Conservation (phyloP, 129 eudicot species). For the Lonicera japonica region DNA sequence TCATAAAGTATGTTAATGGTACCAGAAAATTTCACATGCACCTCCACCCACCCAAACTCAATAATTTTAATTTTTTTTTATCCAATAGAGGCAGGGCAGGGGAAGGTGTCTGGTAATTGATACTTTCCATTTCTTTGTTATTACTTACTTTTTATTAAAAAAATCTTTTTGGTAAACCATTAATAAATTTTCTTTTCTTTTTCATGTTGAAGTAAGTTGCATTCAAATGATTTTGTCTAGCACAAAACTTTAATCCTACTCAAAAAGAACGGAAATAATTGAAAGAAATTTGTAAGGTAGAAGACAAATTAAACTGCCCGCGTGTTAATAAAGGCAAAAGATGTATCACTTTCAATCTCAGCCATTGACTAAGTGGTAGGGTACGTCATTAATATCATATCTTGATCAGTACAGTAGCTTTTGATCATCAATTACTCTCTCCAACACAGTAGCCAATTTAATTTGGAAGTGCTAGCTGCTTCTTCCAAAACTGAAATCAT, state of each 20-base stretch:
- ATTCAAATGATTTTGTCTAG: constrained; percentile 20
- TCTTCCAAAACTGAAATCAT: neutral
- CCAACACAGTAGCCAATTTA: neutral
- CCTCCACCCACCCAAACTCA: no score
- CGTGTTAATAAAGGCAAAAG: neutral
- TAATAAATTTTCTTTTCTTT: no score
- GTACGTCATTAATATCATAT: neutral
- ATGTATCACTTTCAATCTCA: neutral
- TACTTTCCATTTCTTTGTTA: neutral
- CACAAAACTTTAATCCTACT: constrained; percentile 5
- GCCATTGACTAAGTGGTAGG: neutral
- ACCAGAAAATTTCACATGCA: no score
- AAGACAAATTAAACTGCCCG: constrained; percentile 8
- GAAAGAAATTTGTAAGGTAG: constrained; percentile 9
- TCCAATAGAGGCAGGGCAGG: no score
- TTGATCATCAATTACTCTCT: neutral
- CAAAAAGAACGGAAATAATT: neutral
- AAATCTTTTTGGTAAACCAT: no score
- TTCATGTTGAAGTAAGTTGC: constrained; percentile 10
- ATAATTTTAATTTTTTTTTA: no score
- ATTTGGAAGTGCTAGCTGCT: neutral
- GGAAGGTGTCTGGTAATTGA: no score
- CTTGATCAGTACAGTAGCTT: neutral
- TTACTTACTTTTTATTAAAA: no score
- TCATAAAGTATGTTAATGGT: no score